Evolutionary conservation across 805 yeast species (phyloP), one percentile per base, ranked within the genome.

Genomic region (Teunomyces panamensis): DNA sequence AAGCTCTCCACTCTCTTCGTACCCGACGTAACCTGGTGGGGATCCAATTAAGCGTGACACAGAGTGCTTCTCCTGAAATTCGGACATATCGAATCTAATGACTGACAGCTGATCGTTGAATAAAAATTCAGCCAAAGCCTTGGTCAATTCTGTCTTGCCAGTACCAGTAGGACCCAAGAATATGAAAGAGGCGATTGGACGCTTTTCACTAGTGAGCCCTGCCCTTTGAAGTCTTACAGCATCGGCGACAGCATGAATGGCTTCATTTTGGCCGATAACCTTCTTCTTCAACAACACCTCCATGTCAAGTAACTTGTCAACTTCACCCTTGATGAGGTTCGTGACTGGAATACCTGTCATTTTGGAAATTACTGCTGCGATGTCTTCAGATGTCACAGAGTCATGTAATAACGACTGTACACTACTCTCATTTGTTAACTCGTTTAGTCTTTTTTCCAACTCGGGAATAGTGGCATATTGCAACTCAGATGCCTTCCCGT

Each of bases 121-220:
- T 57, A 92, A 68, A 58, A 94, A 94, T 57, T 89, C 90, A 2
- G 98, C 96, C 48, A 92, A 77, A 0, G 95, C 84, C 65, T 94
- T 92, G 6, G 97, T 91, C 45, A 94, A 77, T 66, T 94, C 98
- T 0, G 99, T 94, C 68, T 92, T 92, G 71, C 99, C 99, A 0
- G 98, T 92, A 71, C 99, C 99, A 0, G 99, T 94, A 46, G 99
- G 98, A 17, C 99, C 99, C 55, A 94, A 74, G 68, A 94, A 94
- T 86, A 92, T 85, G 67, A 94, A 94, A 47, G 96, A 87, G 1
- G 97, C 98, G 58, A 92, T 91, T 5, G 99, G 99, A 51, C 97
- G 80, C 67, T 87, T 87, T 53, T 90, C 96, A 64, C 88, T 87
- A 8, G 98, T 92, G 50, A 92, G 79, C 1, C 99, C 99, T 0